phyloP scores from a whole-genome alignment of 305 asterid species.

The Nicotiana rustica region DNA sequence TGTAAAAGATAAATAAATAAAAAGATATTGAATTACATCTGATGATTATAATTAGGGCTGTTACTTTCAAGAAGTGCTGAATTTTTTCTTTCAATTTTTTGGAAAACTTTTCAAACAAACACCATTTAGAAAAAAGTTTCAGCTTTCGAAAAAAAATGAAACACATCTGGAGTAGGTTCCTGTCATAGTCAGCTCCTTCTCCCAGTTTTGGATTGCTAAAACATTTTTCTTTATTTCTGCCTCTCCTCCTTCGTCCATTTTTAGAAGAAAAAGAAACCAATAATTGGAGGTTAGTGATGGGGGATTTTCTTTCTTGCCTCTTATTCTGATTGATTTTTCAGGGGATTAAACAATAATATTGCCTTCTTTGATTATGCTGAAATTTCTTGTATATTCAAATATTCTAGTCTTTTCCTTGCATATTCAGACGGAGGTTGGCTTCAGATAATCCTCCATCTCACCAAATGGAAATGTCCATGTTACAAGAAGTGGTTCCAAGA shows the following conservation, averaged over 20 bases:
- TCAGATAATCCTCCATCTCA: conserved; percentile 55
- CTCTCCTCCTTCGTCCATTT: neutral
- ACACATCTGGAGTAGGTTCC: neutral
- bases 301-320: neutral
- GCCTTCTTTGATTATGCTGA: neutral
- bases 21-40: neutral
- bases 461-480: conserved; percentile 69
- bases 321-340: neutral
- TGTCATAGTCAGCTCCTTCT: neutral
- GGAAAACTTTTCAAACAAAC: neutral
- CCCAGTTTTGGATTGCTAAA: neutral
- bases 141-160: no score
- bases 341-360: neutral
- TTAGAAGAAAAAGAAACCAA: neutral
- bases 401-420: conserved; percentile 1
- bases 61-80: neutral
- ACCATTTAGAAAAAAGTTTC: neutral
- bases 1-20: no score
- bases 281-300: neutral
- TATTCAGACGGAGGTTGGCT: conserved; percentile 64
- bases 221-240: neutral
- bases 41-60: neutral
- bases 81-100: no score
- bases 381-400: neutral
- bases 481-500: conserved; percentile 77